phyloP scores from a whole-genome alignment of 129 eudicot genomes.

The Logfia minima region DNA sequence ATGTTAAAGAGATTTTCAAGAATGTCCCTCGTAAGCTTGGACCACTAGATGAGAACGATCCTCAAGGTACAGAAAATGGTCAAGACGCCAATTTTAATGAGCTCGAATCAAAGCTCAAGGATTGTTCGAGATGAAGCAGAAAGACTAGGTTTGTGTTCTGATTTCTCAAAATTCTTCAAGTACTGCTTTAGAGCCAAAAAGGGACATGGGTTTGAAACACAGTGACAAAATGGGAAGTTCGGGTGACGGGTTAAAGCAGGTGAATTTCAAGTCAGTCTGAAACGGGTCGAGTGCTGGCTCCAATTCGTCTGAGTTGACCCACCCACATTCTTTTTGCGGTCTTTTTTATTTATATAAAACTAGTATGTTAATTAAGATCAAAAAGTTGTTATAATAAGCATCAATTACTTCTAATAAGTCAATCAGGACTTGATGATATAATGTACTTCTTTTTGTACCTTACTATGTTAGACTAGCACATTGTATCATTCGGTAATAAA shows the following conservation, averaged over 20 bases:
- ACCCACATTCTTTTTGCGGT: neutral
- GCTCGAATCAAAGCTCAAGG: constrained; percentile 17
- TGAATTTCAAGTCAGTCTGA: neutral
- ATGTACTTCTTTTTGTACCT: neutral
- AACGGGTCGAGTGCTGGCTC: neutral
- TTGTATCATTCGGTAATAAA: too few relatives aligned
- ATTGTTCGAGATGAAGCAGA: constrained; percentile 15
- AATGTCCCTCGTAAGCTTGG: constrained; percentile 57
- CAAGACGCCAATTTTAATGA: constrained; percentile 12
- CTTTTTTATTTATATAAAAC: neutral
- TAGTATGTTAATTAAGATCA: neutral
- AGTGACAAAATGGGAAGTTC: neutral
- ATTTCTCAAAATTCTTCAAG: neutral
- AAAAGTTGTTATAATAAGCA: neutral
- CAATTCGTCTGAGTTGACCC: neutral
- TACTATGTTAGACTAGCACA: neutral
- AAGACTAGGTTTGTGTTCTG: constrained; percentile 15
- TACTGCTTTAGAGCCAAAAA: neutral
- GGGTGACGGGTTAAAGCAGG: neutral
- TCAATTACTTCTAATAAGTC: neutral
- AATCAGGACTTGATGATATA: neutral
- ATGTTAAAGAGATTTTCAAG: constrained; percentile 52
- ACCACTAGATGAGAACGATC: constrained; percentile 70
- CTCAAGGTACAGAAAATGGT: constrained; percentile 48
- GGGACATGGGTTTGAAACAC: neutral